Conservation (phyloP, 139 green algal genomes). For the Auxenochlorella pyrenoidosa region DNA sequence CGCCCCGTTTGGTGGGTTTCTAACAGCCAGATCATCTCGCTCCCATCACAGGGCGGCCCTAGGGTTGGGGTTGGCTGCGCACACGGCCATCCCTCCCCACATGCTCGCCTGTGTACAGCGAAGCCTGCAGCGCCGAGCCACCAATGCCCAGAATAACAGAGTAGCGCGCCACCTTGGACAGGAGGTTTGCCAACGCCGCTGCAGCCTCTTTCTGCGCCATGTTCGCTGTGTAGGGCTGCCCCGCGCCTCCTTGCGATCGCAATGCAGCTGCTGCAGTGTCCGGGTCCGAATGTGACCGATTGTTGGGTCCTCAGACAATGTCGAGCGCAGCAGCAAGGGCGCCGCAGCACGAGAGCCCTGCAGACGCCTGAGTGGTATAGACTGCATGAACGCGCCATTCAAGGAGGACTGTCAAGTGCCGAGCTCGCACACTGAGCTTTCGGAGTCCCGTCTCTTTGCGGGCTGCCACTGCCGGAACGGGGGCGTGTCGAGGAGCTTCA, state of each 20-base stretch:
- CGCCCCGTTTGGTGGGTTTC: background rate
- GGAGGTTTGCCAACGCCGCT: conserved; percentile 57
- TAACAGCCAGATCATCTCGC: background rate
- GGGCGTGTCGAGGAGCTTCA: background rate
- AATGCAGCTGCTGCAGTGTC: too few relatives aligned
- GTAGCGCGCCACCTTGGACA: conserved; percentile 83
- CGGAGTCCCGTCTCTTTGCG: too few relatives aligned
- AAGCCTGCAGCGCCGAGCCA: conserved; percentile 75
- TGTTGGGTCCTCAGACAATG: too few relatives aligned
- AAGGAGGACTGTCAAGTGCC: too few relatives aligned
- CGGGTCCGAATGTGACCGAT: too few relatives aligned
- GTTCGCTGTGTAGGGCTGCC: background rate
- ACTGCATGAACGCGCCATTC: too few relatives aligned
- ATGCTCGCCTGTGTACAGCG: conserved; percentile 85
- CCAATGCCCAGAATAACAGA: conserved; percentile 82
- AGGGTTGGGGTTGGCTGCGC: background rate
- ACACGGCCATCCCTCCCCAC: background rate
- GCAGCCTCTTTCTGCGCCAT: conserved; percentile 60
- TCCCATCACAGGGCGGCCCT: background rate
- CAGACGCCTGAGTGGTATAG: too few relatives aligned
- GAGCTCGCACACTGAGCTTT: too few relatives aligned
- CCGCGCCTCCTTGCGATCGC: too few relatives aligned
- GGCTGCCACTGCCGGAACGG: too few relatives aligned
- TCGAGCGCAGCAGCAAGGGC: too few relatives aligned
- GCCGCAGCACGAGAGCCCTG: too few relatives aligned